A percentile compares a stretch with the other conserved stretches of the same genome.
Evolutionary conservation across 192 early-diverging fungal genomes (phyloP).

Genomic region (Coemansia sp.): DNA sequence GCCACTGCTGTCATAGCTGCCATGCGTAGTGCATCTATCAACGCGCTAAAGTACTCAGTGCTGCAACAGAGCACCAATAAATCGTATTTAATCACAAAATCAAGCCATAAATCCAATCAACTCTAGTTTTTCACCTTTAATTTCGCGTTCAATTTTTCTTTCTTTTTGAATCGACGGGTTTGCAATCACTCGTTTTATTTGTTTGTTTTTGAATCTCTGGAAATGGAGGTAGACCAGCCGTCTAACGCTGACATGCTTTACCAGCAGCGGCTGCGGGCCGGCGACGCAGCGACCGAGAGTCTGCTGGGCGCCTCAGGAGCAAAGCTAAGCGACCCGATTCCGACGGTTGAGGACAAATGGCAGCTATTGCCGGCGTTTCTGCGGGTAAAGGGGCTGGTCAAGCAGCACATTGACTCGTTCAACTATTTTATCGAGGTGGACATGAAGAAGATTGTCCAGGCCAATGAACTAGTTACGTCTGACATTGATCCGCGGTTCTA

Average conservation of each 20-base stretch:
- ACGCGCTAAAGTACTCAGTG: too few relatives aligned
- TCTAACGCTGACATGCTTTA: slow-evolving; percentile 3
- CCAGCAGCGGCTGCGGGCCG: slow-evolving; percentile 17
- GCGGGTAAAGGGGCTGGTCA: slow-evolving; percentile 94
- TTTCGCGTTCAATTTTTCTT: too few relatives aligned
- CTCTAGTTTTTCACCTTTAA: too few relatives aligned
- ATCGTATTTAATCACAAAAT: too few relatives aligned
- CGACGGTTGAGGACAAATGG: slow-evolving; percentile 87
- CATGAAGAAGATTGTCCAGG: slow-evolving; percentile 89
- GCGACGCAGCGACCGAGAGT: slow-evolving; percentile 19
- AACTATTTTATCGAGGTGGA: slow-evolving; percentile 98
- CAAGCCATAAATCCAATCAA: too few relatives aligned
- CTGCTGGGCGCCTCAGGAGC: slow-evolving; percentile 22
- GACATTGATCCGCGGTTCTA: slow-evolving; percentile 94
- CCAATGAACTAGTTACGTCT: slow-evolving; percentile 84
- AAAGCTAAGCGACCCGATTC: slow-evolving; percentile 41
- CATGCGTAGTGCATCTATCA: neutral
- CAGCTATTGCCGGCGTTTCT: slow-evolving; percentile 94
- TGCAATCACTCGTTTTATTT: neutral
- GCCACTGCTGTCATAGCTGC: too few relatives aligned
- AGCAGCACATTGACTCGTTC: slow-evolving; percentile 99
- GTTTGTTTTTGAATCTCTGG: neutral
- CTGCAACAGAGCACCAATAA: too few relatives aligned
- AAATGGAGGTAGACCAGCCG: slow-evolving; percentile 21
- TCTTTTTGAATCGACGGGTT: too few relatives aligned